Evolutionary conservation across 257 asterid genomes (phyloP), one percentile per base, ranked within the genome.

Genomic region (Solanum okadae): DNA sequence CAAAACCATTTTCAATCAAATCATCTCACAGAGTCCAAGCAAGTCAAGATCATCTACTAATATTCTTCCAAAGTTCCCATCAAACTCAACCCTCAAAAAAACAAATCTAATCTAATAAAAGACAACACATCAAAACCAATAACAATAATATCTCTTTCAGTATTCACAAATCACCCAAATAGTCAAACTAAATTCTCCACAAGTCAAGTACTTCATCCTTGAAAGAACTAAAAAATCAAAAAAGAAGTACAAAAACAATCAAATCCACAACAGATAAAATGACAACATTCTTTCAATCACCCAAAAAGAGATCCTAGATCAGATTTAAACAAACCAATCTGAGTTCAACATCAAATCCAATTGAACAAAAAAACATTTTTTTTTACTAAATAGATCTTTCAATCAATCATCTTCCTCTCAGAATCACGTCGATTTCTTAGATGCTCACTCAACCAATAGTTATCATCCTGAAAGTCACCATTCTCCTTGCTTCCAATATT

Each of bases 221-320:
- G 6, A 31, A 84, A 84, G 33, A 11, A 27, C 73, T 31, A 52
- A 84, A 34, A 84, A n/a, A 6, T 23, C 13, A 20, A 22, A 46
- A 52, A 83, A 49, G 22, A 49, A 49, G 59, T 9, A 16, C 8
- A 27, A 59, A 56, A 84, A 46, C 73, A 83, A 49, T 3, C 12
- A 83, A 81, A 44, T 31, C 42, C 71, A 56, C 71, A 22, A 49
- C 46, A 22, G 77, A 84, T 84, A 73, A 38, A 84, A 59, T 61
- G 14, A 35, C 15, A 59, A 6, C 10, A 10, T 20, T 56, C 33
- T 42, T 56, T 16, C 34, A 2, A 85, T 18, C 78, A 65, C 56
- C 42, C 34, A 61, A 65, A 40, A 52, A 84, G 34, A 20, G 16
- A 3, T 34, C 9, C 20, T 0, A 12, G 0, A 65, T 85, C 71